Percentiles rank a stretch among this genome's conserved stretches.
phyloP scores from a whole-genome alignment of 352 stramenopile species.

The Phytophthora syringae region DNA sequence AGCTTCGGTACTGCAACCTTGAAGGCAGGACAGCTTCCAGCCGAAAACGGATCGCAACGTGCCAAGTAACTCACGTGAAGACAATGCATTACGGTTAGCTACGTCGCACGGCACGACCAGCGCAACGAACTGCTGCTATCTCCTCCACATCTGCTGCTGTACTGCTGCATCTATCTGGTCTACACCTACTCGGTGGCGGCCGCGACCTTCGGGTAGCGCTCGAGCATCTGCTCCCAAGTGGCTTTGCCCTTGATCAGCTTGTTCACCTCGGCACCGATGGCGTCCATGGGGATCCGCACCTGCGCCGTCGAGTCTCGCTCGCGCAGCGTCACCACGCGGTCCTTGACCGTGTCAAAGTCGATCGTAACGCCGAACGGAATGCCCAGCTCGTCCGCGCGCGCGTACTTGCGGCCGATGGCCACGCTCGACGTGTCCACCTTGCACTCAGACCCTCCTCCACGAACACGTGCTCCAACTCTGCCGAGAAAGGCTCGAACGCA shows the following conservation, averaged over 20 bases:
- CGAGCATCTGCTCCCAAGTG: constrained; percentile 83
- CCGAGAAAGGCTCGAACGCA: constrained; percentile 83
- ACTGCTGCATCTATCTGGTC: constrained; percentile 15
- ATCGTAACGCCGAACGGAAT: constrained; percentile 99
- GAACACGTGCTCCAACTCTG: constrained; percentile 79
- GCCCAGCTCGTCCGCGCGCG: constrained; percentile 97
- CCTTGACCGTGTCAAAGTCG: constrained; percentile 96
- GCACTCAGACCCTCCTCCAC: constrained; percentile 75
- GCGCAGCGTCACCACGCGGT: constrained; percentile 96
- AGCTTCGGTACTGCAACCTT: no score
- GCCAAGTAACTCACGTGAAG: constrained; percentile 1
- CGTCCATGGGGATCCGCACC: constrained; percentile 92
- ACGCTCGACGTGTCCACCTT: constrained; percentile 96
- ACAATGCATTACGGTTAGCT: constrained; percentile 28
- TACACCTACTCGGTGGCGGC: constrained; percentile 38
- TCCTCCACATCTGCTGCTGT: no score
- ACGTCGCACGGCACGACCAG: background rate
- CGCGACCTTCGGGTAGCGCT: constrained; percentile 87
- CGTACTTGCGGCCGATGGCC: constrained; percentile 97
- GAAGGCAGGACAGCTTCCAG: no score
- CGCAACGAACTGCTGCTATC: background rate
- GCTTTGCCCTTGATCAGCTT: constrained; percentile 86
- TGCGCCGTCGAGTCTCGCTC: constrained; percentile 98
- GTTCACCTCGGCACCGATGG: constrained; percentile 85
- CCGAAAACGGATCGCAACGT: no score